A percentile compares a stretch with the other conserved stretches of the same genome.
These are phyloP conservation scores for Hordeum vulgare DNA, from an alignment of 176 grass and related monocot genomes.

Conservation along the genomic window MorexV3_pseudomolecules_assembly NC_058521.1:518294872-518295371, in stretches of 20 bases:
- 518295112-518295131: neutral
- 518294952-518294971: neutral
- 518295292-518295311: neutral
- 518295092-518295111: neutral
- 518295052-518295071: neutral
- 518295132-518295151: neutral
- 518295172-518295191: neutral
- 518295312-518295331: neutral
- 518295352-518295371: neutral
- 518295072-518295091: neutral
- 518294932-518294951: neutral
- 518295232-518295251: neutral
- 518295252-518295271: neutral
- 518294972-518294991: conserved; percentile 2
- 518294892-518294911: neutral
- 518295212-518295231: neutral
- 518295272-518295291: neutral
- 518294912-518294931: neutral
- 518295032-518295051: neutral
- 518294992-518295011: neutral
- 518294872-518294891: neutral
- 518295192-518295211: neutral
- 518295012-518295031: conserved; percentile 13
- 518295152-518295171: neutral
- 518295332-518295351: neutral